Conservation (phyloP, 345 rosid species). For the Bruguiera gymnorhiza region DNA sequence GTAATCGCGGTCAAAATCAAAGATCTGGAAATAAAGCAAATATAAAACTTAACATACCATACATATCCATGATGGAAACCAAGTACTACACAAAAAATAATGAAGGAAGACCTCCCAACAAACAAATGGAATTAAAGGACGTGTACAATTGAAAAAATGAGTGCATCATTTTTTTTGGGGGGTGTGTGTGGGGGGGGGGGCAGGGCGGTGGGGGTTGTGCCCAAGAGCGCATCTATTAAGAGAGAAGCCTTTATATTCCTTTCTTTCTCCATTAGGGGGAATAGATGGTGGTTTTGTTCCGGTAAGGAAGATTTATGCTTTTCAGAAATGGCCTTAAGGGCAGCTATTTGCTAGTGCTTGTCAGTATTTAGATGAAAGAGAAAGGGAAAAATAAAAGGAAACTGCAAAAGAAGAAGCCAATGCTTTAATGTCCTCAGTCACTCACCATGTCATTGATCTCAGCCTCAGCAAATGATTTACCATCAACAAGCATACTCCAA, state of each 20-base stretch:
- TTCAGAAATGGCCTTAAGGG: too few relatives aligned
- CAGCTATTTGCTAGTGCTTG: too few relatives aligned
- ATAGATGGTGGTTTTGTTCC: too few relatives aligned
- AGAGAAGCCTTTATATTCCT: not conserved
- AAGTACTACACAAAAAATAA: not conserved
- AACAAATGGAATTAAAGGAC: too few relatives aligned
- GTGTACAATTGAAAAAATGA: too few relatives aligned
- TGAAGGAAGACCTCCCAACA: too few relatives aligned
- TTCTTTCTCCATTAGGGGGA: too few relatives aligned
- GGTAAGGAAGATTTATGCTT: too few relatives aligned
- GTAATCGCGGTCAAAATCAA: constrained; percentile 97
- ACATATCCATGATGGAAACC: not conserved
- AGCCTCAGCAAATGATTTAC: constrained; percentile 97
- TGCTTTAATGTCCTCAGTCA: constrained; percentile 19
- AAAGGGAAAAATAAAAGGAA: not conserved
- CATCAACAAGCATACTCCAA: constrained; percentile 97
- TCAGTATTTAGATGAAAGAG: not conserved
- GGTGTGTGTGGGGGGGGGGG: too few relatives aligned
- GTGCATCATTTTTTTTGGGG: too few relatives aligned
- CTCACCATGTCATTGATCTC: constrained; percentile 98
- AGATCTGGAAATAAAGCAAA: constrained; percentile 49
- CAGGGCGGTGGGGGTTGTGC: too few relatives aligned
- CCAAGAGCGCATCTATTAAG: too few relatives aligned
- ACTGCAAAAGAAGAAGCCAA: not conserved
- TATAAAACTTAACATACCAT: not conserved